Evolutionary conservation across 495 filamentous ascomycete genomes (phyloP), one percentile per base, ranked within the genome.

Genomic region (Articulospora tetracladia): DNA sequence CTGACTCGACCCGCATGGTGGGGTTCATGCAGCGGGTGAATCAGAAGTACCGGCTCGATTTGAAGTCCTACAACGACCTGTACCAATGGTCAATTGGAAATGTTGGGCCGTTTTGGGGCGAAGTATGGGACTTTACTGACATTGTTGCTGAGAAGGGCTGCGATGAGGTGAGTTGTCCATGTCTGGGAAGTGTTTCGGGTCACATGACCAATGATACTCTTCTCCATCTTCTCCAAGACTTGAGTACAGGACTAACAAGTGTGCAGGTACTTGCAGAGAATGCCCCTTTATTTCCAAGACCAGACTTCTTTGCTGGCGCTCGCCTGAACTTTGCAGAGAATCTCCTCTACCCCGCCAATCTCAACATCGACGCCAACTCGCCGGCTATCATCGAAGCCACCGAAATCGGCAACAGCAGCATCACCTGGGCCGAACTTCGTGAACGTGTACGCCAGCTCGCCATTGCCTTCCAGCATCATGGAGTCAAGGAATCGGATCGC

Each of bases 61-160:
- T 95, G 57, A 65, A 75, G 19, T 81, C 78, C 65, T 93, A 96
- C 65, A 71, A 86, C 22, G 78, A 82, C 12, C 79, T 97, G 13
- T 88, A 91, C 75, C 75, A 80, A 64, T 98, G 94, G 94, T 95
- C 90, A 56, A 82, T 92, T 53, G 79, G 86, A 19, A 81, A 95
- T 65, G 78, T 90, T 23, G 79, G 83, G 12, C 71, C 79, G 7
- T 94, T 96, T 67, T 98, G 94, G 94, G 85, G 78, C 20, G 85
- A 94, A 62, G 81, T 93, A 8, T 97, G 92, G 92, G 74, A 88
- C 46, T 94, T 87, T 69, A 88, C 85, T 4, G 83, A 85, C 34
- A 81, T 97, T 63, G 83, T 78, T 55, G 82, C 89, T 17, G 87
- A 88, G n/a, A 72, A 73, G 62, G 73, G 76, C 3, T 92, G 85